Evolutionary conservation across 148 eudicot genomes (phyloP).

Genomic region (Arctostaphylos glauca): DNA sequence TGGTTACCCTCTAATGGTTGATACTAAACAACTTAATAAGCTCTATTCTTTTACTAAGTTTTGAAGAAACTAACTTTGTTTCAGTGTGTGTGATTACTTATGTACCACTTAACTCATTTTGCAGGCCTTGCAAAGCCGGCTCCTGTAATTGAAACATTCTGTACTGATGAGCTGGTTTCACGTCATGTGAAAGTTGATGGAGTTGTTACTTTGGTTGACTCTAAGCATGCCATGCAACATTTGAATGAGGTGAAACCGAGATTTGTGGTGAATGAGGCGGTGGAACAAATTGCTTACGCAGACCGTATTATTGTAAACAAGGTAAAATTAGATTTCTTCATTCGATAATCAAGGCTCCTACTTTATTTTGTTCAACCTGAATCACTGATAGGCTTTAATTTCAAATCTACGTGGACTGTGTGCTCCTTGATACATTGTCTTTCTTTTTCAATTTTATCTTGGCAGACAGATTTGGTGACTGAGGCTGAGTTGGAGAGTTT

Average conservation of each 20-base stretch:
- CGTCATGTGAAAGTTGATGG: slow-evolving; percentile 84
- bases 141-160: slow-evolving; percentile 96
- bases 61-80: background rate
- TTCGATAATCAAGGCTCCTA: background rate
- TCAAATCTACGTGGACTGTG: background rate
- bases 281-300: slow-evolving; percentile 97
- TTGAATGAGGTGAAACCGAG: slow-evolving; percentile 84
- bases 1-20: background rate
- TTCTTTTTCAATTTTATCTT: slow-evolving; percentile 19
- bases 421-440: background rate
- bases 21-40: background rate
- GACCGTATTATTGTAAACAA: slow-evolving; percentile 89
- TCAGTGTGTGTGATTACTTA: background rate
- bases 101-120: slow-evolving; percentile 10
- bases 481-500: slow-evolving; percentile 60
- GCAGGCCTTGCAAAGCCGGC: slow-evolving; percentile 98
- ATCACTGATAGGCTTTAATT: background rate
- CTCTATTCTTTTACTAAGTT: background rate
- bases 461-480: slow-evolving; percentile 74
- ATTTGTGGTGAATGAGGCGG: slow-evolving; percentile 91
- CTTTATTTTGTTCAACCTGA: slow-evolving; percentile 12
- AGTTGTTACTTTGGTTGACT: slow-evolving; percentile 91
- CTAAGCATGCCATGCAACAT: slow-evolving; percentile 77
- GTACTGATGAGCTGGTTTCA: slow-evolving; percentile 78
- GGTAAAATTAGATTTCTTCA: slow-evolving; percentile 34